Percentiles rank a stretch among this genome's conserved stretches.
Evolutionary conservation across 176 grass and related monocot species (phyloP).

Genomic region (Urochloa ruziziensis): DNA sequence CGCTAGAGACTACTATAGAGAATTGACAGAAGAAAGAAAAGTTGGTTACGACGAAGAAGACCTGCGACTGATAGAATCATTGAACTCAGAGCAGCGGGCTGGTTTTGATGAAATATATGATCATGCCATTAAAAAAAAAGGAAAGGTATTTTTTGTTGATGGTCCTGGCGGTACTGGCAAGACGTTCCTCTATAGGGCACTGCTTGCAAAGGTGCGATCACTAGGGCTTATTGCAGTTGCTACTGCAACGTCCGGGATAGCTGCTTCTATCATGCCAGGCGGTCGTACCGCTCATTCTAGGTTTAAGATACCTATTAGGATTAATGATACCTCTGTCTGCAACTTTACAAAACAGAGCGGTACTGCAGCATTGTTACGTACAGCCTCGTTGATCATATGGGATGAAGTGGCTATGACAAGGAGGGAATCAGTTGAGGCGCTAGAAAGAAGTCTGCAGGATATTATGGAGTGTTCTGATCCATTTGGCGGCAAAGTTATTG

Average conservation of each 20-base stretch:
- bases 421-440: background rate
- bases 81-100: background rate
- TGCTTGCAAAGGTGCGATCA: too few relatives aligned
- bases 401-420: background rate
- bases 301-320: background rate
- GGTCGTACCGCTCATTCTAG: background rate
- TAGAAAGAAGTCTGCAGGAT: background rate
- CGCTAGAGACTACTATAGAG: background rate
- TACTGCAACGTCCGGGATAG: background rate
- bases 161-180: too few relatives aligned
- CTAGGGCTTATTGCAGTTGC: too few relatives aligned
- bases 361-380: background rate
- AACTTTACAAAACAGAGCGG: background rate
- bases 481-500: background rate
- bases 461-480: background rate
- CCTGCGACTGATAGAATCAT: background rate
- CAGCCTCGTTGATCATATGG: background rate
- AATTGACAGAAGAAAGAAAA: background rate
- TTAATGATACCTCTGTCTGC: background rate
- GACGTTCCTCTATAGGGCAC: too few relatives aligned
- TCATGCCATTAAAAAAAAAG: background rate
- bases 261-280: background rate
- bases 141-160: too few relatives aligned
- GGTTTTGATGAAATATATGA: background rate
- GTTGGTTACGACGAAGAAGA: background rate